phyloP scores from a whole-genome alignment of 768 basidiomycete genomes.

The Artomyces pyxidatus region DNA sequence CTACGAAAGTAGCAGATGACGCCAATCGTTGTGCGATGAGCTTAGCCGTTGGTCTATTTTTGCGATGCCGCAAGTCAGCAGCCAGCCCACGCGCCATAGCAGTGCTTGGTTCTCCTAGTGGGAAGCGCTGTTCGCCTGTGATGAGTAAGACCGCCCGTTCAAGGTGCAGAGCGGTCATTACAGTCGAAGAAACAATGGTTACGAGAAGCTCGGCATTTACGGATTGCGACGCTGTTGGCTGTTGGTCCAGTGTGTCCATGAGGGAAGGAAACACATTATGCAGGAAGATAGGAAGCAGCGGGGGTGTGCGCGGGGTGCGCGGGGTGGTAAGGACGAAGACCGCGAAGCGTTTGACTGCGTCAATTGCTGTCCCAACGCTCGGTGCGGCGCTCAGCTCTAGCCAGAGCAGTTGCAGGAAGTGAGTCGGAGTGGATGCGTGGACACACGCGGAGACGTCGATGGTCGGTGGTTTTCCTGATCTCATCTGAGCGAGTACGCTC shows the following conservation, averaged over 20 bases:
- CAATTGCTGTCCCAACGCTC: constrained; percentile 45
- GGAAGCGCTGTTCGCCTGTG: constrained; percentile 37
- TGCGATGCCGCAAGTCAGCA: constrained; percentile 46
- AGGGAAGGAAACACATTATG: constrained; percentile 59
- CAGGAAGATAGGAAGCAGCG: constrained; percentile 67
- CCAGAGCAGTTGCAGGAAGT: constrained; percentile 67
- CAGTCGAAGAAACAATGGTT: constrained; percentile 53
- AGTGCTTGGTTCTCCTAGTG: constrained; percentile 56
- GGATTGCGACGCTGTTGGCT: constrained; percentile 44
- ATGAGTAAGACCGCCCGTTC: constrained; percentile 60
- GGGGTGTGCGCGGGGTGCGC: constrained; percentile 41
- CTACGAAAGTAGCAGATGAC: constrained; percentile 55
- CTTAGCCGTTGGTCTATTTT: constrained; percentile 39
- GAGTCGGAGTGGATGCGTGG: constrained; percentile 45
- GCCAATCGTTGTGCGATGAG: constrained; percentile 52
- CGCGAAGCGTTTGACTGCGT: constrained; percentile 54
- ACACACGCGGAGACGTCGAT: constrained; percentile 64
- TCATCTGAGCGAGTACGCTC: constrained; percentile 46
- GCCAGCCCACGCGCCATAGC: constrained; percentile 62
- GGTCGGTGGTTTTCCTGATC: constrained; percentile 52
- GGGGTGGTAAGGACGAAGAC: constrained; percentile 64
- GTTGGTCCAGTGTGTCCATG: constrained; percentile 45
- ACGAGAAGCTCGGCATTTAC: constrained; percentile 56
- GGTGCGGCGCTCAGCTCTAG: constrained; percentile 47
- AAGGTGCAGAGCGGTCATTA: constrained; percentile 60